These are phyloP conservation scores for Wickerhamiella brachini DNA, from an alignment of 805 yeast genomes.

Conservation along the genomic window DNA sequence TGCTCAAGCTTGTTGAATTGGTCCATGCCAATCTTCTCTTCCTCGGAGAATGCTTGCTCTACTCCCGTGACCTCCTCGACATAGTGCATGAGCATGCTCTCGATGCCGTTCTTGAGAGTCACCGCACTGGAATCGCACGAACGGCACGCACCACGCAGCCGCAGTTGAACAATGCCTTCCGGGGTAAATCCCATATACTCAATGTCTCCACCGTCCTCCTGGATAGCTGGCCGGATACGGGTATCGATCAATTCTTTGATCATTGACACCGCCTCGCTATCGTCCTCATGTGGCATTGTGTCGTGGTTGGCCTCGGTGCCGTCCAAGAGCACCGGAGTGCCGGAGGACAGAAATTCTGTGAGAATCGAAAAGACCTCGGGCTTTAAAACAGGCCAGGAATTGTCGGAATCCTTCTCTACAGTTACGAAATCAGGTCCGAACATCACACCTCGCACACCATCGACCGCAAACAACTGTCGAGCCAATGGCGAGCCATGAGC, in stretches of 20 bases:
- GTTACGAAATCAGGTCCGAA: conserved; percentile 78
- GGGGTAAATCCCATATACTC: conserved; percentile 78
- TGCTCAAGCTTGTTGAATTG: conserved; percentile 79
- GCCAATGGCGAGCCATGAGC: conserved; percentile 68
- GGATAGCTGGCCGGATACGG: conserved; percentile 92
- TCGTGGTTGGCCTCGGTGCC: conserved; percentile 26
- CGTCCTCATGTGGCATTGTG: conserved; percentile 45
- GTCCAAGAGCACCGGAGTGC: conserved; percentile 37
- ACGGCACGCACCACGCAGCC: conserved; percentile 91
- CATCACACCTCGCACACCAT: conserved; percentile 64
- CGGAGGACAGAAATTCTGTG: conserved; percentile 33
- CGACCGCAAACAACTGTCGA: conserved; percentile 54
- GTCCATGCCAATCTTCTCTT: conserved; percentile 53
- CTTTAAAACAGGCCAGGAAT: conserved; percentile 59
- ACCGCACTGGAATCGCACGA: conserved; percentile 84
- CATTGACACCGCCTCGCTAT: conserved; percentile 70
- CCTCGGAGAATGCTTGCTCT: conserved; percentile 75
- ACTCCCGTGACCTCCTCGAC: conserved; percentile 90
- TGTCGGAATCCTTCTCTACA: conserved; percentile 46
- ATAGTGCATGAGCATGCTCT: conserved; percentile 92
- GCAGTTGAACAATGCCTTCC: conserved; percentile 78
- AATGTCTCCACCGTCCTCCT: conserved; percentile 97
- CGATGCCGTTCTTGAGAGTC: conserved; percentile 89
- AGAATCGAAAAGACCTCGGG: conserved; percentile 42
- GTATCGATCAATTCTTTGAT: conserved; percentile 88